Evolutionary conservation across 768 basidiomycete genomes (phyloP).

Genomic region (Rhizopogon vinicolor): DNA sequence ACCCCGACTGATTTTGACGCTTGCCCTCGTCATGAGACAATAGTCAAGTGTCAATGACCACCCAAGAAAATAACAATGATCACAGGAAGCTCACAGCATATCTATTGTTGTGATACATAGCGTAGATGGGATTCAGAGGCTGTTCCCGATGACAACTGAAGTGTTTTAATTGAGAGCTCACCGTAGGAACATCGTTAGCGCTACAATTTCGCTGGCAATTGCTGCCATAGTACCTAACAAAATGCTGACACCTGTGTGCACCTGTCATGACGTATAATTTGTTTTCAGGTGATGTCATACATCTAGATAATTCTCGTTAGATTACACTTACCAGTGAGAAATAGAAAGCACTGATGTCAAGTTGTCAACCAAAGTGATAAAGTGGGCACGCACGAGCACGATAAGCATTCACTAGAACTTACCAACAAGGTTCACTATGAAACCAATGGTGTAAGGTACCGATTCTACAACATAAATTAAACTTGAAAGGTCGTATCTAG

Average conservation of each 20-base stretch:
- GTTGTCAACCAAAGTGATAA: neutral
- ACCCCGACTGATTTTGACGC: slow-evolving; percentile 12
- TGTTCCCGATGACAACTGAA: neutral
- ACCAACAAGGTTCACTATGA: slow-evolving; percentile 50
- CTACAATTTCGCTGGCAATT: slow-evolving; percentile 33
- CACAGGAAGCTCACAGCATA: slow-evolving; percentile 9
- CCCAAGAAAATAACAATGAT: slow-evolving; percentile 36
- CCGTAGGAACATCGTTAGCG: slow-evolving; percentile 42
- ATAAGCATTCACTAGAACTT: neutral
- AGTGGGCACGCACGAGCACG: neutral
- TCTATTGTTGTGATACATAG: slow-evolving; percentile 10
- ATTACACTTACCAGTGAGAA: neutral
- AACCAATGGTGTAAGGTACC: slow-evolving; percentile 59
- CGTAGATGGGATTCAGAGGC: slow-evolving; percentile 1
- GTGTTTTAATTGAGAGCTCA: slow-evolving; percentile 12
- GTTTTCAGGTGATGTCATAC: slow-evolving; percentile 3
- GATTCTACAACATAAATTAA: slow-evolving; percentile 41
- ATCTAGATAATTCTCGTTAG: neutral
- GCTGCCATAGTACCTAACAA: slow-evolving; percentile 44
- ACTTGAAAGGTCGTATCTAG: neutral
- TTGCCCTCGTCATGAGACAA: slow-evolving; percentile 46
- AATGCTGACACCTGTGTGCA: slow-evolving; percentile 38
- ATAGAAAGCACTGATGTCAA: neutral
- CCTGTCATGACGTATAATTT: neutral
- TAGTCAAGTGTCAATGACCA: slow-evolving; percentile 48